These are phyloP conservation scores for Mucor plumbeus DNA, from an alignment of 371 early-diverging fungal genomes.

Conservation along the genomic window DNA sequence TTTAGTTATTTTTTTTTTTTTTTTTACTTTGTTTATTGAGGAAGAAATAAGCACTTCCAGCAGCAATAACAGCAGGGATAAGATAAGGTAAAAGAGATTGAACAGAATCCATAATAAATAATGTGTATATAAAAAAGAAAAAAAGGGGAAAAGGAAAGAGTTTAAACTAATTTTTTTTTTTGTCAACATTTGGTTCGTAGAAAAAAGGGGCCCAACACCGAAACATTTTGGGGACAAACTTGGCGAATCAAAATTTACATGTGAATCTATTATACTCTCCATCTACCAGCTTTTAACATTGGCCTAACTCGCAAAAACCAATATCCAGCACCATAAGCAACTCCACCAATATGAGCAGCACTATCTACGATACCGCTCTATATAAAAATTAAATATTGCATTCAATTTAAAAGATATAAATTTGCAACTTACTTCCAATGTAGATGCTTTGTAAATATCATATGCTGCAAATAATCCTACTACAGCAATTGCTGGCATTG, in stretches of 20 bases:
- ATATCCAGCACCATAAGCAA: constrained; percentile 60
- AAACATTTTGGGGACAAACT: constrained; percentile 21
- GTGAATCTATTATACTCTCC: constrained; percentile 19
- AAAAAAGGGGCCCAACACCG: constrained; percentile 16
- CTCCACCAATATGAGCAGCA: constrained; percentile 65
- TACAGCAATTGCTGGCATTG: constrained; percentile 60
- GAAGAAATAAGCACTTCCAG: constrained; percentile 50
- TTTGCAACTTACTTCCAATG: constrained; percentile 34
- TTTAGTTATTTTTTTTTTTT: too few relatives aligned
- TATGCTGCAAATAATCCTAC: constrained; percentile 52
- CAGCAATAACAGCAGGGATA: constrained; percentile 48
- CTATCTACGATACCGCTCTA: constrained; percentile 57
- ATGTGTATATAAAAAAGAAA: background rate
- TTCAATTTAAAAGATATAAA: background rate
- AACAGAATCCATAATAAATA: constrained; percentile 39
- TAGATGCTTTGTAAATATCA: constrained; percentile 47
- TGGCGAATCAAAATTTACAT: constrained; percentile 10
- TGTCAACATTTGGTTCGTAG: background rate
- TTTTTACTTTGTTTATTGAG: constrained; percentile 39
- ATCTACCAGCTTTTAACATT: constrained; percentile 41
- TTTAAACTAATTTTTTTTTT: background rate
- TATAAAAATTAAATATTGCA: background rate
- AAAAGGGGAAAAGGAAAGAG: background rate
- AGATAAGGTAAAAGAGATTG: constrained; percentile 46
- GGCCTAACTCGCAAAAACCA: constrained; percentile 59